Evolutionary conservation across 805 yeast species (phyloP), one percentile per base, ranked within the genome.

Genomic region (Kockiozyma suomiensis): DNA sequence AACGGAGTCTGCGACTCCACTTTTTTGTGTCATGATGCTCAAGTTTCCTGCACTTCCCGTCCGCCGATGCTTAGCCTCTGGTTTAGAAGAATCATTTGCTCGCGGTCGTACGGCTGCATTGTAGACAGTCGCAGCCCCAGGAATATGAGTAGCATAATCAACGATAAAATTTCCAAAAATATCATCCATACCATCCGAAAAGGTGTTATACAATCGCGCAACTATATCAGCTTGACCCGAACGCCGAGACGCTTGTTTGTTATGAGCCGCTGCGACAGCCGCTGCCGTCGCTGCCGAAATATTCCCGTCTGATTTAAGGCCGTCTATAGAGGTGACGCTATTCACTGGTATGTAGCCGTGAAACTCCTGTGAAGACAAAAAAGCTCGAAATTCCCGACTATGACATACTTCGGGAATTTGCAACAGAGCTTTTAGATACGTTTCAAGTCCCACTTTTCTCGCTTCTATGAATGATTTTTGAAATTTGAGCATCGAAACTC

Each of bases 341-440:
- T n/a, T 37, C 13, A 33, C 35, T 13, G 56, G 35, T 1, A 30
- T 12, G 35, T 50, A 59, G 8, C 51, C 56, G 25, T 51, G 54
- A 28, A 61, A 50, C 30, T 61, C 65, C 23, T 61, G 65, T n/a
- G 88, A 82, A 0, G 97, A 89, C 48, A 92, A 74, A 70, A 93
- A 92, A 46, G 83, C 79, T 57, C 97, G 76, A 69, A 92, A 88
- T 4, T 84, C 83, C 54, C 81, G 79, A 70, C 88, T 86, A 28
- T 84, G 81, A 69, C 97, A 91, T 1, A 92, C 88, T 28, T 82
- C 84, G 0, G 89, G 86, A 15, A 85, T 79, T 33, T 74, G 68
- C 19, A 92, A 73, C 50, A 92, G 73, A 23, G 76, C 75, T 42
- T 80, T 79, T 30, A 92, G 68, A 69, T 90, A 92, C 1, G 69